These are phyloP conservation scores for Dalbergia cultrata DNA, from an alignment of 306 rosid species.

Conservation along the genomic window DNA sequence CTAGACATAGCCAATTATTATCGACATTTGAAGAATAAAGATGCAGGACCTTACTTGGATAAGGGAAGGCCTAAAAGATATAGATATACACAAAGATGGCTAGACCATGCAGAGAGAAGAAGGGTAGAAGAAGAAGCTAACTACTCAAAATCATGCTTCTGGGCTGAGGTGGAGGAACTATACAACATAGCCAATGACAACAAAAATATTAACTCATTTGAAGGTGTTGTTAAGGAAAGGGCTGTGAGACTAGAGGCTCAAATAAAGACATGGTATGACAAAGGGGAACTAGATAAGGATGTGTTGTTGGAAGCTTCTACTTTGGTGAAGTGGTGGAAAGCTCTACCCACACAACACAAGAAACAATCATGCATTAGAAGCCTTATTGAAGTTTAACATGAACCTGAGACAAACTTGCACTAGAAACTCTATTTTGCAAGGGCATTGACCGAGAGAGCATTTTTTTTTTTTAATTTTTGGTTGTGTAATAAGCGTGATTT, in stretches of 20 bases:
- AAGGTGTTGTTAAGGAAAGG: neutral
- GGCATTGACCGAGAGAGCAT: neutral
- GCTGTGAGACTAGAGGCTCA: slow-evolving; percentile 43
- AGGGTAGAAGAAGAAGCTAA: neutral
- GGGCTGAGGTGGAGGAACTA: slow-evolving; percentile 85
- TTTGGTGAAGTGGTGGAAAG: slow-evolving; percentile 63
- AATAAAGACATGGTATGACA: slow-evolving; percentile 45
- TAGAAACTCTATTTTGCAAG: neutral
- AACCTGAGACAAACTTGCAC: neutral
- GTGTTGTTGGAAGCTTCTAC: slow-evolving; percentile 62
- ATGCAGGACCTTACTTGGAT: slow-evolving; percentile 54
- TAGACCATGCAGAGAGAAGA: slow-evolving; percentile 44
- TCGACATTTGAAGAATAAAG: slow-evolving; percentile 62
- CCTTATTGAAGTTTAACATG: neutral
- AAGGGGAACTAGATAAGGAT: slow-evolving; percentile 34
- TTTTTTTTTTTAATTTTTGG: too few species aligned
- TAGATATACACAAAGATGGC: slow-evolving; percentile 69
- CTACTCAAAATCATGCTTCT: slow-evolving; percentile 63
- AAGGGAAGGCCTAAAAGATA: slow-evolving; percentile 71
- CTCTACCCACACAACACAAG: slow-evolving; percentile 45
- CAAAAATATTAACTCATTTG: neutral
- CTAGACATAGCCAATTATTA: slow-evolving; percentile 80
- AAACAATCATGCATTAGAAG: slow-evolving; percentile 32
- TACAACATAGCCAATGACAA: neutral
- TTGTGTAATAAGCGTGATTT: too few species aligned